These are phyloP conservation scores for Prunus persica DNA, from an alignment of 306 rosid genomes.

Conservation along the genomic window DNA sequence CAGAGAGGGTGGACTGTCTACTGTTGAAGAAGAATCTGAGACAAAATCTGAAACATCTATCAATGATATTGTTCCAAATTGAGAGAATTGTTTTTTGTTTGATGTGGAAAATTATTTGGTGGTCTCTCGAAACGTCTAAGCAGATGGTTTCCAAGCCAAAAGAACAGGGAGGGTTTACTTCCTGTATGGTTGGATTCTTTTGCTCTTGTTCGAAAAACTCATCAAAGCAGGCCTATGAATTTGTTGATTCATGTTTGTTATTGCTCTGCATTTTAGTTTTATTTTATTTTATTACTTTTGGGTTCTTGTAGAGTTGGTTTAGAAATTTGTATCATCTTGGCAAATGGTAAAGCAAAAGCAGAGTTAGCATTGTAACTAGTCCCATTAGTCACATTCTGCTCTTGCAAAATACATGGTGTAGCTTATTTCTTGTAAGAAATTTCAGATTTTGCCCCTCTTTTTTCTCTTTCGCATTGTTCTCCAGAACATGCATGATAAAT, in stretches of 20 bases:
- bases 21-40: conserved; percentile 76
- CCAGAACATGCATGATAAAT: not conserved
- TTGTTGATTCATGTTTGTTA: conserved; percentile 64
- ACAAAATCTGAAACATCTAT: conserved; percentile 25
- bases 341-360: conserved; percentile 40
- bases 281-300: conserved; percentile 26
- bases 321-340: conserved; percentile 54
- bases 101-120: conserved; percentile 24
- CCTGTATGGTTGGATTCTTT: conserved; percentile 28
- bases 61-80: conserved; percentile 22
- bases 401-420: conserved; percentile 31
- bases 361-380: conserved; percentile 27
- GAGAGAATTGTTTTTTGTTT: conserved; percentile 9
- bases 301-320: conserved; percentile 61
- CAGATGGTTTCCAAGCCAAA: conserved; percentile 22
- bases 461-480: not conserved
- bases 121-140: conserved; percentile 8
- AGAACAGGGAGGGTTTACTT: conserved; percentile 27
- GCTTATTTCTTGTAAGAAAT: conserved; percentile 35
- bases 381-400: conserved; percentile 25
- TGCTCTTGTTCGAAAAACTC: conserved; percentile 29
- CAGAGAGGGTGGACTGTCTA: conserved; percentile 62
- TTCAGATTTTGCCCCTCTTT: conserved; percentile 6
- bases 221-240: conserved; percentile 41
- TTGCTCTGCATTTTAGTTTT: conserved; percentile 39